Conservation (phyloP, 345 rosid species). For the Acer yangbiense region DNA sequence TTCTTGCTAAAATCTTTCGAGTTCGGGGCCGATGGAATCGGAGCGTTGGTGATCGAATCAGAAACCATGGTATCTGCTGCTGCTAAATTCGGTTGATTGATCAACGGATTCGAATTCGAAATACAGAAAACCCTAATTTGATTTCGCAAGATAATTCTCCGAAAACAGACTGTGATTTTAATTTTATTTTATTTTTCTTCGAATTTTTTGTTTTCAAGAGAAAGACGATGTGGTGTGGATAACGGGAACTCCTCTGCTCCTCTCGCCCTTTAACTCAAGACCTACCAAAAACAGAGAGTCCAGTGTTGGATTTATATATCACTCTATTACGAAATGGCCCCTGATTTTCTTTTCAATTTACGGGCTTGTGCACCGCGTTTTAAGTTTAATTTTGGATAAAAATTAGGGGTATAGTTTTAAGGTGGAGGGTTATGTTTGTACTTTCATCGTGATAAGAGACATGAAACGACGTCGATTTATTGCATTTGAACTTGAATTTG, state of each 20-base stretch:
- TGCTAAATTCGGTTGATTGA: not conserved
- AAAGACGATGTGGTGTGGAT: constrained; percentile 48
- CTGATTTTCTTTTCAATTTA: not conserved
- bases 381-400: not conserved
- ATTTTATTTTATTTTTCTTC: constrained; percentile 5
- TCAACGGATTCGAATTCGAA: constrained; percentile 12
- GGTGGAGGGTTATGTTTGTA: too few relatives aligned
- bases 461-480: too few relatives aligned
- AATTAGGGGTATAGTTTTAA: not conserved
- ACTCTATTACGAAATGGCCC: not conserved
- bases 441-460: too few relatives aligned
- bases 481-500: too few relatives aligned
- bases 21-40: constrained; percentile 51
- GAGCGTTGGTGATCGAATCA: constrained; percentile 59
- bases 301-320: constrained; percentile 5
- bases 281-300: not conserved
- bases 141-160: not conserved
- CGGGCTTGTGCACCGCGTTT: not conserved
- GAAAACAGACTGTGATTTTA: not conserved
- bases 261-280: constrained; percentile 29
- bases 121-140: constrained; percentile 54
- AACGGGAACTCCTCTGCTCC: constrained; percentile 79
- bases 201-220: constrained; percentile 25
- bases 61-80: constrained; percentile 52
- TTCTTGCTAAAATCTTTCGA: constrained; percentile 66